A percentile compares a stretch with the other conserved stretches of the same genome.
Conservation (phyloP, 129 eudicot genomes). For the Flaveria trinervia region DNA sequence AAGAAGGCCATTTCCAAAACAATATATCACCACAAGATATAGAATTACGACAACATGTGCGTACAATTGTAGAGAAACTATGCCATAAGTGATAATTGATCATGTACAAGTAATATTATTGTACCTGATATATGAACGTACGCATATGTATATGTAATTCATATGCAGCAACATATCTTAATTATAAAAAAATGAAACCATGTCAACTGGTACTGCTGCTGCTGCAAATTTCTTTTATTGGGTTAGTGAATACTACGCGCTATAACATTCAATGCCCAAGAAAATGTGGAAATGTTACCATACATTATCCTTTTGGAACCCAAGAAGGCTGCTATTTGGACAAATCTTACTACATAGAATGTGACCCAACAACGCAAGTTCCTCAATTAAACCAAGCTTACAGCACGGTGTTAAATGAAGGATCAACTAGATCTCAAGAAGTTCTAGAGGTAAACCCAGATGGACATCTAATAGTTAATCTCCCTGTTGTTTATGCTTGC, state of each 20-base stretch:
- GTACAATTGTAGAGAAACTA: slow-evolving; percentile 2
- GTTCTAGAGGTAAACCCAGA: slow-evolving; percentile 13
- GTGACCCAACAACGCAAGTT: slow-evolving; percentile 22
- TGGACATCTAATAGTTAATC: slow-evolving; percentile 28
- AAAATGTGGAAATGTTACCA: slow-evolving; percentile 31
- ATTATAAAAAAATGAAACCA: slow-evolving; percentile 18
- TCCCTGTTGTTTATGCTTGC: slow-evolving; percentile 28
- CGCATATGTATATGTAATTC: not conserved
- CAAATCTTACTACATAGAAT: slow-evolving; percentile 23
- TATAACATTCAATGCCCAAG: not conserved
- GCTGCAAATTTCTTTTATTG: not conserved
- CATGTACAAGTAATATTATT: not conserved
- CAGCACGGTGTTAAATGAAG: not conserved
- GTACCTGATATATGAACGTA: not conserved
- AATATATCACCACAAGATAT: not conserved
- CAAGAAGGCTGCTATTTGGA: slow-evolving; percentile 27
- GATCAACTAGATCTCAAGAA: not conserved
- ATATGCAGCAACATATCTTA: not conserved
- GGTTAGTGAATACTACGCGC: not conserved
- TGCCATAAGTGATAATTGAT: not conserved
- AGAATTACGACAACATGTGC: not conserved
- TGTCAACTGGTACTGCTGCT: not conserved
- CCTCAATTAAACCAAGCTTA: not conserved
- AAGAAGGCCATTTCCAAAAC: not conserved
- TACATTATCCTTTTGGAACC: slow-evolving; percentile 34